Conservation (phyloP, 805 yeast species). For the Grigorovia jiainica region DNA sequence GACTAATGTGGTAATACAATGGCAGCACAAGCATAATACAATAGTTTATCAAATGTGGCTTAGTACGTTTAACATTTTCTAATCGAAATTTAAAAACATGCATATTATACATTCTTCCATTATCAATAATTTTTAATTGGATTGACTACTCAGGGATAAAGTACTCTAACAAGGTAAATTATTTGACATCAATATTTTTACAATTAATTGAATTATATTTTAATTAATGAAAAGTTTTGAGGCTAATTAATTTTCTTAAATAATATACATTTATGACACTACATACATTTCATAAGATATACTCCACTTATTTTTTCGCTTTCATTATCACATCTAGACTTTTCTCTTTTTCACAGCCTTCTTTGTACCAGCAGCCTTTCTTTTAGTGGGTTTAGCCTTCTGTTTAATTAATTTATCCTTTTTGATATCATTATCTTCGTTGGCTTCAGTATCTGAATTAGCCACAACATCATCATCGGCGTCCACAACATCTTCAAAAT, state of each 20-base stretch:
- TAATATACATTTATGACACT: background rate
- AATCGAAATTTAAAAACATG: no score
- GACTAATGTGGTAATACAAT: no score
- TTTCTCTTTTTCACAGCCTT: constrained; percentile 12
- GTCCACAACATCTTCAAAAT: constrained; percentile 30
- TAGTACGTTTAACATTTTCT: no score
- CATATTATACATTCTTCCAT: no score
- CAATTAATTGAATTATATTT: no score
- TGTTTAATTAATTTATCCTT: constrained; percentile 30
- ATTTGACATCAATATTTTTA: no score
- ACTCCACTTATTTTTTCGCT: background rate
- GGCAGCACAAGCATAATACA: no score
- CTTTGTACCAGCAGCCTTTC: constrained; percentile 14
- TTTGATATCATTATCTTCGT: constrained; percentile 28
- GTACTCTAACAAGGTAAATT: no score
- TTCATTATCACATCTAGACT: constrained; percentile 6
- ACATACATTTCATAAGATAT: background rate
- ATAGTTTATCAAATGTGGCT: no score
- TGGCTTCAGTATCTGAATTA: constrained; percentile 19
- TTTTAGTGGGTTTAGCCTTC: constrained; percentile 22
- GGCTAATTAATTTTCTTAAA: no score
- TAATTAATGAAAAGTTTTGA: background rate
- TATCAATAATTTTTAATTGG: no score
- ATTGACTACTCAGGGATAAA: no score
- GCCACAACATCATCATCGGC: constrained; percentile 28